Percentiles rank a stretch among this genome's conserved stretches.
Conservation (phyloP, 2,329 filamentous ascomycete species). For the Reticulascus tulasneorum region DNA sequence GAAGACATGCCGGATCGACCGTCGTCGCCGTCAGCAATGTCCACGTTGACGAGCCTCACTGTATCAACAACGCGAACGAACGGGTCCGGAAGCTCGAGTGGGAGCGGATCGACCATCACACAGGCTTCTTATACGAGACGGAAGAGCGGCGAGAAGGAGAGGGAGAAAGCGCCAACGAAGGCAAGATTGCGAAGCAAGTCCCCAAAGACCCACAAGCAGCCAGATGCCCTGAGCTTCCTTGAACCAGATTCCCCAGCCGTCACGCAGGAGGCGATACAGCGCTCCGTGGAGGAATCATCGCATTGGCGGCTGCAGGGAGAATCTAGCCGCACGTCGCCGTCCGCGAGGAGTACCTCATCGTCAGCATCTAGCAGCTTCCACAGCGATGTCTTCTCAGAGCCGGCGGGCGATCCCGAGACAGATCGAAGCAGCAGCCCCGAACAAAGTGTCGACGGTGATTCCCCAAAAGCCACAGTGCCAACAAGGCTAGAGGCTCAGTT, state of each 20-base stretch:
- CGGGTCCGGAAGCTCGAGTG: conserved; percentile 34
- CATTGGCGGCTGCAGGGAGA: conserved; percentile 20
- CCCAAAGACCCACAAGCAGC: conserved; percentile 14
- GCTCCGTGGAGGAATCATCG: conserved; percentile 24
- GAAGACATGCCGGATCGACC: conserved; percentile 7
- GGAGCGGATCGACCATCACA: conserved; percentile 37
- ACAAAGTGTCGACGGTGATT: conserved; percentile 28
- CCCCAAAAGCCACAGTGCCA: conserved; percentile 1
- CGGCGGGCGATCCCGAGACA: conserved; percentile 33
- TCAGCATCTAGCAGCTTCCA: conserved; percentile 52
- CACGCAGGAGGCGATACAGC: conserved; percentile 28
- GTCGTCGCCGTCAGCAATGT: conserved; percentile 26
- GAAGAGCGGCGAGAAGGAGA: conserved; percentile 8
- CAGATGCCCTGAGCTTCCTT: conserved; percentile 48
- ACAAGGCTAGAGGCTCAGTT: conserved; percentile 9
- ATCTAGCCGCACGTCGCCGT: conserved; percentile 21
- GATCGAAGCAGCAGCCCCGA: conserved; percentile 42
- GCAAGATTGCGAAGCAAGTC: conserved; percentile 9
- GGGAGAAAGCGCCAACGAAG: conserved; percentile 16
- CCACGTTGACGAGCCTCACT: conserved; percentile 23
- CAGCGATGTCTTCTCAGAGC: conserved; percentile 36
- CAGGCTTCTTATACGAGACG: conserved; percentile 21
- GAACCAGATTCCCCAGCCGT: conserved; percentile 53
- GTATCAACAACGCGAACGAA: conserved; percentile 22
- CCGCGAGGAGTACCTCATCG: conserved; percentile 27